Conservation (phyloP, 2,329 filamentous ascomycete genomes). For the Aspergillus sp. region DNA sequence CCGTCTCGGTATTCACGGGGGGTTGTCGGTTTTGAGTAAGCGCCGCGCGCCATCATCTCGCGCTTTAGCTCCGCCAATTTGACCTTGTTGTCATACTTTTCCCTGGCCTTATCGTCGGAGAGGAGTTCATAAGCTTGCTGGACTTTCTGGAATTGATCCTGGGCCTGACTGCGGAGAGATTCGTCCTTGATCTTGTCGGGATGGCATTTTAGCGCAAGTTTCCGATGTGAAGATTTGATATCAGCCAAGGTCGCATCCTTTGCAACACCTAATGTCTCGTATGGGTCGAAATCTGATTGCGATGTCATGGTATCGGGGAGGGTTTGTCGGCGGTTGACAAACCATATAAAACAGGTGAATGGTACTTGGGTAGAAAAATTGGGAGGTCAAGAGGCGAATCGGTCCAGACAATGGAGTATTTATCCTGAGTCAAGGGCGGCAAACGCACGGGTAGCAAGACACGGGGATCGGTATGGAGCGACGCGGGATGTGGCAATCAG, state of each 20-base stretch:
- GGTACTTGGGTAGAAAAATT: conserved; percentile 3
- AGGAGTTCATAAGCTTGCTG: conserved; percentile 93
- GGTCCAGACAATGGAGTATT: conserved; percentile 16
- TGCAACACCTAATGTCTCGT: conserved; percentile 73
- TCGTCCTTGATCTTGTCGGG: conserved; percentile 89
- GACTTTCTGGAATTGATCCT: conserved; percentile 87
- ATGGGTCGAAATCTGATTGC: conserved; percentile 67
- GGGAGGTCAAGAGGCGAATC: not conserved
- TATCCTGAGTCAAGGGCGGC: conserved; percentile 15
- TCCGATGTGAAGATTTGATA: conserved; percentile 81
- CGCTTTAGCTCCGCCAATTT: conserved; percentile 68
- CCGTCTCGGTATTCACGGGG: conserved; percentile 48
- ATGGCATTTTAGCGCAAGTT: conserved; percentile 85
- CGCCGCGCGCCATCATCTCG: conserved; percentile 55
- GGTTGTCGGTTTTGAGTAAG: conserved; percentile 26
- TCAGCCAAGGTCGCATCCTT: conserved; percentile 71
- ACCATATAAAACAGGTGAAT: conserved; percentile 13
- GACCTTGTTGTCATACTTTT: conserved; percentile 77
- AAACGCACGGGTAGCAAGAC: conserved; percentile 15
- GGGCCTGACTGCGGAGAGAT: conserved; percentile 74
- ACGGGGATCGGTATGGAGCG: conserved; percentile 13
- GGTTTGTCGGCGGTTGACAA: conserved; percentile 22
- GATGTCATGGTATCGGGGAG: conserved; percentile 31
- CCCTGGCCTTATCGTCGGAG: conserved; percentile 72
- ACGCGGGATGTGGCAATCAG: conserved; percentile 28